Evolutionary conservation across 2,329 filamentous ascomycete species (phyloP).

Genomic region (Ceratocystis albifundus): DNA sequence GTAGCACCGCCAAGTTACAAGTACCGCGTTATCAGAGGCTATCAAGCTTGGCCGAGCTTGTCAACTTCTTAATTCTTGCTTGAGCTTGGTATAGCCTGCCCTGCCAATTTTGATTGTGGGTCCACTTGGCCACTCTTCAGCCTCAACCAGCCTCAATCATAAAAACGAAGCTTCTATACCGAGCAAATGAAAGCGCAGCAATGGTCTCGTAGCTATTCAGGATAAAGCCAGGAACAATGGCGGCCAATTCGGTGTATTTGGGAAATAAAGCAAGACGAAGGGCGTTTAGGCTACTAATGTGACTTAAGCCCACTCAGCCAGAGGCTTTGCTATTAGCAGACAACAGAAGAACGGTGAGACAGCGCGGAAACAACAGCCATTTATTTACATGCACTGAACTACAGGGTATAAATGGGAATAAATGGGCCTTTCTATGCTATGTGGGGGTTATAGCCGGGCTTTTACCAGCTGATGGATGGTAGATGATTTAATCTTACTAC

Average conservation of each 20-base stretch:
- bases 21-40: background rate
- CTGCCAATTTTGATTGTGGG: background rate
- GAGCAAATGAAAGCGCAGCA: background rate
- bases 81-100: background rate
- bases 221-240: background rate
- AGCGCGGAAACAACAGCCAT: too few relatives aligned
- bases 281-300: too few relatives aligned
- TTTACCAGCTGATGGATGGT: background rate
- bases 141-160: background rate
- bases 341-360: background rate
- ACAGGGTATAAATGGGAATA: slow-evolving; percentile 4
- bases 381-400: too few relatives aligned
- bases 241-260: background rate
- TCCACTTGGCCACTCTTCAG: background rate
- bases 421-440: background rate
- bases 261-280: too few relatives aligned
- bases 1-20: background rate
- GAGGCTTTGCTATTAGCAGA: too few relatives aligned
- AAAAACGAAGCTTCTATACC: background rate
- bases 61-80: background rate
- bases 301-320: too few relatives aligned
- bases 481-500: background rate
- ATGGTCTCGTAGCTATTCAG: background rate
- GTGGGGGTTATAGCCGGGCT: background rate
- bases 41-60: background rate